A percentile compares a stretch with the other conserved stretches of the same genome.
Conservation (phyloP, 2,329 filamentous ascomycete genomes). For the Metarhizium humberi region DNA sequence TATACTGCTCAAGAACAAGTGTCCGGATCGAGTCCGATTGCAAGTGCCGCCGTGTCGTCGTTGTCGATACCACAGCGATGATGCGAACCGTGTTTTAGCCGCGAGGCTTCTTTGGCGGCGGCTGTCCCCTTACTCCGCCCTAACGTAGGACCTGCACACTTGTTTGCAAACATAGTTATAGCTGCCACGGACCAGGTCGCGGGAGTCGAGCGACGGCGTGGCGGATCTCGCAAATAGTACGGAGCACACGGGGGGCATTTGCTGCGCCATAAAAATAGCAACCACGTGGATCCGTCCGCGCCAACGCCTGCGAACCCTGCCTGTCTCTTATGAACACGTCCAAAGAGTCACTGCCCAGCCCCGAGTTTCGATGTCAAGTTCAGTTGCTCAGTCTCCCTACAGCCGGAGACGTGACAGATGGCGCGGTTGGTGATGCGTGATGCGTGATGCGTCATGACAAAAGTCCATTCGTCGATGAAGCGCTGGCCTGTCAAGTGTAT, state of each 20-base stretch:
- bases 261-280: background rate
- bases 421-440: background rate
- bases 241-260: background rate
- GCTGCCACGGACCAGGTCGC: too few species aligned
- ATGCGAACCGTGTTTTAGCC: too few species aligned
- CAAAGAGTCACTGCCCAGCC: too few species aligned
- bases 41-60: too few species aligned
- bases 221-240: background rate
- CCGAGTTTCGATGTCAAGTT: background rate
- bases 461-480: background rate
- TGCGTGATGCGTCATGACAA: background rate
- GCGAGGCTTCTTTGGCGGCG: too few species aligned
- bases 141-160: too few species aligned
- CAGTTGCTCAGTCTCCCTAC: background rate
- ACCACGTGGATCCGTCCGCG: background rate
- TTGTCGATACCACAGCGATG: too few species aligned
- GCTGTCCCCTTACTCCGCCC: too few species aligned
- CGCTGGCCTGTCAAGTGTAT: background rate
- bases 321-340: background rate
- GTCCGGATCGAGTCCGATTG: too few species aligned
- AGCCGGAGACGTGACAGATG: background rate
- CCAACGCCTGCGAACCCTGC: background rate
- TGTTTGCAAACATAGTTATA: too few species aligned
- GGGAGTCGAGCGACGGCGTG: too few species aligned
- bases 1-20: too few species aligned